These are phyloP conservation scores for Tuber brumale DNA, from an alignment of 495 filamentous ascomycete genomes.

Conservation along the genomic window DNA sequence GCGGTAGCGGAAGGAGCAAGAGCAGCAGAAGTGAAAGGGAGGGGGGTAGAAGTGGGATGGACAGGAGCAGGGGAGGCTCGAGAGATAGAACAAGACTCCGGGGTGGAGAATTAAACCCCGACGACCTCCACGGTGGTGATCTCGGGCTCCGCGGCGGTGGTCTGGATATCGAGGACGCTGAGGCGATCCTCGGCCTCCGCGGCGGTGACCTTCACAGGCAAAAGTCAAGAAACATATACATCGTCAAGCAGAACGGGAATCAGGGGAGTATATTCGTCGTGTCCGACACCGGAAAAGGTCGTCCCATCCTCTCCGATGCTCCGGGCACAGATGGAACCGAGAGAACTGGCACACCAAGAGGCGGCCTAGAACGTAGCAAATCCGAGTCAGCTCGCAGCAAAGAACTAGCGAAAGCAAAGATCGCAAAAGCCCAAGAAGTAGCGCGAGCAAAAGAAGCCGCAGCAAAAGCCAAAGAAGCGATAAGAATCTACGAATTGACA, in stretches of 20 bases:
- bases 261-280: conserved; percentile 23
- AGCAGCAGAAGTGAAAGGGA: neutral
- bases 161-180: neutral
- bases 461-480: conserved; percentile 17
- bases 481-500: neutral
- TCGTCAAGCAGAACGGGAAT: conserved; percentile 25
- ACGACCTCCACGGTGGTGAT: neutral
- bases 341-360: neutral
- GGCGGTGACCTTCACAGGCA: neutral
- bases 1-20: conserved; percentile 1
- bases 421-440: conserved; percentile 1
- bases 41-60: neutral
- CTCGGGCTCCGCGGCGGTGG: neutral
- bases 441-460: conserved; percentile 12
- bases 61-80: neutral
- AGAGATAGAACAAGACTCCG: neutral
- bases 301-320: neutral
- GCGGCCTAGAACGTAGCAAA: neutral
- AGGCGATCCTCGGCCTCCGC: neutral
- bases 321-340: neutral
- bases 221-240: conserved; percentile 25
- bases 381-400: neutral
- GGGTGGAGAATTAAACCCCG: neutral
- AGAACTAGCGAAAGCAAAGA: neutral
- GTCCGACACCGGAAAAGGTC: conserved; percentile 18